A percentile compares a stretch with the other conserved stretches of the same genome.
Conservation (phyloP, 345 rosid species). For the Acer saccharum region DNA sequence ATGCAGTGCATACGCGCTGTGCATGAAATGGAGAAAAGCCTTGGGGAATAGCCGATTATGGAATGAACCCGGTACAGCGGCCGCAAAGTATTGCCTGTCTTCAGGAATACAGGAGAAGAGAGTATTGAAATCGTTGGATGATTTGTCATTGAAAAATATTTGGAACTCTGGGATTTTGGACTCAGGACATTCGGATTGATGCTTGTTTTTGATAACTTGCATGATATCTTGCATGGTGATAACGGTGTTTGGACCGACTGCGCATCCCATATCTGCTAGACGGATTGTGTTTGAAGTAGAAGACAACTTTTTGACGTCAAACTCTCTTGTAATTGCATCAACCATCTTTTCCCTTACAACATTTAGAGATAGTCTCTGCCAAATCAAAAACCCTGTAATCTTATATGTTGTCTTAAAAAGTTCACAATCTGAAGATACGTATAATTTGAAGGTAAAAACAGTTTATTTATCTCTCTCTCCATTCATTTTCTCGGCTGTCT, state of each 20-base stretch:
- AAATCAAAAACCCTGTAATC: no score
- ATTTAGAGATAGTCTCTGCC: slow-evolving; percentile 42
- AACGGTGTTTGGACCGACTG: slow-evolving; percentile 67
- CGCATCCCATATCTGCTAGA: slow-evolving; percentile 73
- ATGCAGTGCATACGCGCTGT: slow-evolving; percentile 38
- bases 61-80: slow-evolving; percentile 52
- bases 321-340: slow-evolving; percentile 42
- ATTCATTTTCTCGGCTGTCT: not conserved
- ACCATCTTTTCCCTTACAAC: slow-evolving; percentile 41
- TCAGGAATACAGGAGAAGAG: slow-evolving; percentile 48
- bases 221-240: slow-evolving; percentile 43
- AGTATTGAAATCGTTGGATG: slow-evolving; percentile 57
- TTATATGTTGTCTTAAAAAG: no score
- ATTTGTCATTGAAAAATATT: slow-evolving; percentile 52
- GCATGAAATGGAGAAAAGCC: slow-evolving; percentile 34
- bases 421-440: no score
- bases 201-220: slow-evolving; percentile 31
- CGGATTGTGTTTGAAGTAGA: slow-evolving; percentile 35
- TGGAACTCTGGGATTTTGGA: slow-evolving; percentile 41
- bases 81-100: slow-evolving; percentile 36
- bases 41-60: slow-evolving; percentile 39
- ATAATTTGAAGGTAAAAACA: not conserved
- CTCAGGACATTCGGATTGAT: slow-evolving; percentile 19
- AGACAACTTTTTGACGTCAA: slow-evolving; percentile 39
- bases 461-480: not conserved